Evolutionary conservation across 805 yeast species (phyloP).

Genomic region (Ogataea salicorniae): DNA sequence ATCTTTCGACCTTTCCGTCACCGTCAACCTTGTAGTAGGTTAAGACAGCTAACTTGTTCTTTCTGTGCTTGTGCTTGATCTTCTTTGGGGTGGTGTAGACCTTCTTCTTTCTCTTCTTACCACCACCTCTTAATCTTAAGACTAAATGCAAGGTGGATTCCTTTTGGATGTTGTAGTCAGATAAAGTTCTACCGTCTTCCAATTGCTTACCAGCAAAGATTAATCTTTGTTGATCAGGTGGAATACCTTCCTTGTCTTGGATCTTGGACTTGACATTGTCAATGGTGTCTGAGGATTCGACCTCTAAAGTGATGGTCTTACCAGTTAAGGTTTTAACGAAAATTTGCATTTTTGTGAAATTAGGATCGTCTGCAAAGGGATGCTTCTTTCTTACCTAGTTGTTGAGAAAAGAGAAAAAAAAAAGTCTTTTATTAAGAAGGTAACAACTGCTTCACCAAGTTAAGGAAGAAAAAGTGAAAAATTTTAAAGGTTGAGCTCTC

Average conservation of each 20-base stretch:
- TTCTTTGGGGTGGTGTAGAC: constrained; percentile 99
- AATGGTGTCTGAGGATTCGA: constrained; percentile 97
- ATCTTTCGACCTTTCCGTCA: constrained; percentile 97
- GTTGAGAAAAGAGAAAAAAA: not conserved
- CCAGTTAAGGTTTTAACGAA: constrained; percentile 85
- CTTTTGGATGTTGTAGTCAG: constrained; percentile 99
- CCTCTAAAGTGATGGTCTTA: constrained; percentile 97
- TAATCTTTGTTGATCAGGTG: constrained; percentile 99
- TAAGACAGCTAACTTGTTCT: constrained; percentile 98
- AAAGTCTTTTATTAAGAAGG: not conserved
- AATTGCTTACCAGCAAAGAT: constrained; percentile 99
- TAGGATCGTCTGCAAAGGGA: constrained; percentile 32
- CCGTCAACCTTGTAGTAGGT: constrained; percentile 99
- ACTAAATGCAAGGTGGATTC: constrained; percentile 97
- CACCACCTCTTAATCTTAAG: constrained; percentile 95
- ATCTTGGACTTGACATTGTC: constrained; percentile 98
- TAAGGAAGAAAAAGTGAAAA: not conserved
- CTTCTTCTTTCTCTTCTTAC: constrained; percentile 99
- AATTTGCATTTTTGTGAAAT: constrained; percentile 45
- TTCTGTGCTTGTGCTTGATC: constrained; percentile 99
- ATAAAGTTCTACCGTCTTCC: constrained; percentile 97
- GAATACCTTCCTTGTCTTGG: constrained; percentile 99
- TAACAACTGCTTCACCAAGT: too few relatives aligned
- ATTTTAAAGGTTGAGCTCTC: not conserved
- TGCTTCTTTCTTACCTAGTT: constrained; percentile 36